Conservation (phyloP, 192 early-diverging fungal genomes). For the Coemansia sp. region DNA sequence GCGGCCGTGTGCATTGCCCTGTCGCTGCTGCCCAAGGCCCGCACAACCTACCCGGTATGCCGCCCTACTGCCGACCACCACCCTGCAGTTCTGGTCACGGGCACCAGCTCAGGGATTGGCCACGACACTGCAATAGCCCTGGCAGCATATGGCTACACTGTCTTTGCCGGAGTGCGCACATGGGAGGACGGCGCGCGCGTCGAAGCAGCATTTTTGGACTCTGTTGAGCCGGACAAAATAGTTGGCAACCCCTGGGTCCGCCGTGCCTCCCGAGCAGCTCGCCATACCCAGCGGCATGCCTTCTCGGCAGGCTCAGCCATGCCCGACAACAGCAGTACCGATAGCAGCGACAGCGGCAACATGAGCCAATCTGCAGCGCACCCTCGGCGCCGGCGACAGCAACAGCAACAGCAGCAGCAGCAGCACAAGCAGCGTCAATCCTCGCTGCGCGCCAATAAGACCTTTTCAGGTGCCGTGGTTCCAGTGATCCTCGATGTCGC, state of each 20-base stretch:
- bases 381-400: slow-evolving; percentile 13
- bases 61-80: slow-evolving; percentile 28
- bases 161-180: slow-evolving; percentile 55
- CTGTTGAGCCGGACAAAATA: slow-evolving; percentile 17
- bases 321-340: slow-evolving; percentile 2
- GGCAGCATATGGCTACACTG: slow-evolving; percentile 50
- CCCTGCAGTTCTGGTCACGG: slow-evolving; percentile 54
- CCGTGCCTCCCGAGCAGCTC: background rate
- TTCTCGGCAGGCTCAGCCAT: background rate
- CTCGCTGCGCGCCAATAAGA: background rate
- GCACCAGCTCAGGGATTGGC: slow-evolving; percentile 55
- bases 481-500: slow-evolving; percentile 53
- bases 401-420: slow-evolving; percentile 21
- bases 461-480: slow-evolving; percentile 16
- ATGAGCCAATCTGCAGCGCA: background rate
- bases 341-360: slow-evolving; percentile 4
- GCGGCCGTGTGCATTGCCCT: slow-evolving; percentile 33
- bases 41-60: slow-evolving; percentile 27
- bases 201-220: slow-evolving; percentile 36
- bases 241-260: slow-evolving; percentile 23
- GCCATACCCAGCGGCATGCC: background rate
- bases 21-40: slow-evolving; percentile 51
- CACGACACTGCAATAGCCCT: slow-evolving; percentile 52
- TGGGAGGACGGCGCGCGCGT: slow-evolving; percentile 52
- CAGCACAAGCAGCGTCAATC: slow-evolving; percentile 5